Evolutionary conservation across 208 protist species (phyloP).

Genomic region (Leishmania tropica): DNA sequence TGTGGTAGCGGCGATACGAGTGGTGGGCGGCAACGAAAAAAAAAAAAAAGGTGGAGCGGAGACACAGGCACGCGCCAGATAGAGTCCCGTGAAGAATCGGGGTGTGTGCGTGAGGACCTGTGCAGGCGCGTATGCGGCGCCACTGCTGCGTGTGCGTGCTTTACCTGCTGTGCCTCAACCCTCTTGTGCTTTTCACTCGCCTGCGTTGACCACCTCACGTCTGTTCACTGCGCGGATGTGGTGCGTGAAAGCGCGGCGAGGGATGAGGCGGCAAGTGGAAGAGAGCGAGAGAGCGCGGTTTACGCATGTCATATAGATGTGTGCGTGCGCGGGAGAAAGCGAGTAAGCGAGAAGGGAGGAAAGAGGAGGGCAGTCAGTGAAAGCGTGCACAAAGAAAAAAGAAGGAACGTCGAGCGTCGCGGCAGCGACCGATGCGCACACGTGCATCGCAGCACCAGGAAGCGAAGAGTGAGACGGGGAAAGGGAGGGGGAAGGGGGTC

Average conservation of each 20-base stretch:
- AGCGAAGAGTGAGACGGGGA: not conserved
- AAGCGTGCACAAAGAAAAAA: not conserved
- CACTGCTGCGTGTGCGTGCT: not conserved
- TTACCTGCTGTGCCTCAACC: not conserved
- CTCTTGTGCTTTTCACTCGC: not conserved
- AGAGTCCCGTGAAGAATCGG: not conserved
- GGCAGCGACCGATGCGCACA: not conserved
- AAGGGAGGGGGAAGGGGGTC: too few relatives aligned
- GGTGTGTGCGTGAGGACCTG: not conserved
- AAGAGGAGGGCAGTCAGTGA: not conserved
- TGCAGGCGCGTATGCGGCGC: not conserved
- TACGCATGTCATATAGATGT: too few relatives aligned
- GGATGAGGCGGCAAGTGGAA: not conserved
- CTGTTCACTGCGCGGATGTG: not conserved
- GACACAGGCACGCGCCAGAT: not conserved
- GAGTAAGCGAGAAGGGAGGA: not conserved
- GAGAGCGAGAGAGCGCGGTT: not conserved
- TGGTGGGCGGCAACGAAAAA: not conserved
- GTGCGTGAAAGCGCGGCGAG: not conserved
- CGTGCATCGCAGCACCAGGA: not conserved
- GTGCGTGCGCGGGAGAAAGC: not conserved
- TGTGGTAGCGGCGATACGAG: not conserved
- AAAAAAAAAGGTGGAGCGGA: not conserved
- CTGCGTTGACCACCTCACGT: not conserved
- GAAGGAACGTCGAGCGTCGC: not conserved